Base-by-base conservation (phyloP, 495 filamentous ascomycete genomes). In the Talaromyces trachyspermus region DNA sequence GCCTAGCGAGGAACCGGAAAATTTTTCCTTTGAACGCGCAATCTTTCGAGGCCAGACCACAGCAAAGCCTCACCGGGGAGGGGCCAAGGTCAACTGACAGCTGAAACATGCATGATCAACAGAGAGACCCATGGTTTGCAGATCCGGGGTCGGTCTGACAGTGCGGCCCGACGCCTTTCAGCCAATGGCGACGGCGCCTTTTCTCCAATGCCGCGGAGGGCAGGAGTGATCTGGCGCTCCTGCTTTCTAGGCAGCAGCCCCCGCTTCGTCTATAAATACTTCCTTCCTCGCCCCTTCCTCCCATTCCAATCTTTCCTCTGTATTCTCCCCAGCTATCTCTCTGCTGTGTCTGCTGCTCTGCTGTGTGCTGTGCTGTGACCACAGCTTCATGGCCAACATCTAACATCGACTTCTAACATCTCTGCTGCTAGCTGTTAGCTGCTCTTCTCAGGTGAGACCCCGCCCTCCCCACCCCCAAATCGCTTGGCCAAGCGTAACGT, bases 401-500 rank as follows among this genome's bases (percentile, higher is more conserved):
- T 40, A 40, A 20, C 14, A 40, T 11, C 11, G 20, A 11, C 19
- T 40, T 40, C 12, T 11, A 18, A 40, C 37, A n/a, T 23, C 17
- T 17, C 19, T 23, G 5, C 32, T 5, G 9, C 32, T 15, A 15
- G 5, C 32, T 35, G 14, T 9, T 15, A n/a, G 2, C 32, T n/a
- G n/a, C n/a, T 15, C 32, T 12, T 7, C 32, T 15, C 22, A 30
- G 27, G 27, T 30, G 27, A 30, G 27, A 30, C 27, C 22, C 39
- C 39, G 24, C 23, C 17, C 39, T 41, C 9, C 15, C 9, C 11
- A 5, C 22, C 29, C 29, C 14, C 18, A 24, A 24, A 14, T 42
- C 14, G 39, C 39, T 42, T 42, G 39, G 39, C 39, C 39, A 42
- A 22, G 39, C 39, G 20, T 18, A 39, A 15, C 11, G 38, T 41